These are phyloP conservation scores for Boechera retrofracta DNA, from an alignment of 345 rosid genomes.

Conservation along the genomic window DNA sequence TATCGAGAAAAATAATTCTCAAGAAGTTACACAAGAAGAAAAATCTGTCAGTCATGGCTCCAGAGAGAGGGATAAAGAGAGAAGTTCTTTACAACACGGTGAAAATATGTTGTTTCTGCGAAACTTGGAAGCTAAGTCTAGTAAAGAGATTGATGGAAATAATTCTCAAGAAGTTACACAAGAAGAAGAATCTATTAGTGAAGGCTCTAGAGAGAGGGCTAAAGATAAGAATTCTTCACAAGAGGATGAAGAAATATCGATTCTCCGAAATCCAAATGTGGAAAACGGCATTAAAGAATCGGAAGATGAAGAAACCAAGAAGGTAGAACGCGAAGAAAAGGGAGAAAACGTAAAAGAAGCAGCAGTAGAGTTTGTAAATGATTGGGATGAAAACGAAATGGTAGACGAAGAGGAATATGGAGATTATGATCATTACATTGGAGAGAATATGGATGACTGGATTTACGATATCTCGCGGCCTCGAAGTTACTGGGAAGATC, in stretches of 20 bases:
- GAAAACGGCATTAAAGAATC: neutral
- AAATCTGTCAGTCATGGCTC: neutral
- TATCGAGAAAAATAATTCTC: neutral
- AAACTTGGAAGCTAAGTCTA: neutral
- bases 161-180: conserved; percentile 5
- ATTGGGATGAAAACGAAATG: conserved; percentile 54
- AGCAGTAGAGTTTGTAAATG: conserved; percentile 37
- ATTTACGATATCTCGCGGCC: conserved; percentile 77
- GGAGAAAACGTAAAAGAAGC: conserved; percentile 6
- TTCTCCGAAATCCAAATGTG: neutral
- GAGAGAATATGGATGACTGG: conserved; percentile 60
- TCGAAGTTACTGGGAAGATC: conserved; percentile 86
- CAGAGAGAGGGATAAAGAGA: conserved; percentile 14
- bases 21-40: conserved; percentile 12
- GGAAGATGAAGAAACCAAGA: conserved; percentile 11
- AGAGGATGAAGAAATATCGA: neutral
- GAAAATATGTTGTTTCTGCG: neutral
- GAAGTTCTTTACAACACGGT: neutral
- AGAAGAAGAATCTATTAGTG: neutral
- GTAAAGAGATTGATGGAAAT: neutral
- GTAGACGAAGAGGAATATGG: conserved; percentile 41
- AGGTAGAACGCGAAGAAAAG: neutral
- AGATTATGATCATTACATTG: conserved; percentile 33
- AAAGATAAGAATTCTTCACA: neutral
- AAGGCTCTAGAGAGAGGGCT: neutral